phyloP scores from a whole-genome alignment of 1,284 basidiomycete genomes.

The Phaffia rhodozyma region DNA sequence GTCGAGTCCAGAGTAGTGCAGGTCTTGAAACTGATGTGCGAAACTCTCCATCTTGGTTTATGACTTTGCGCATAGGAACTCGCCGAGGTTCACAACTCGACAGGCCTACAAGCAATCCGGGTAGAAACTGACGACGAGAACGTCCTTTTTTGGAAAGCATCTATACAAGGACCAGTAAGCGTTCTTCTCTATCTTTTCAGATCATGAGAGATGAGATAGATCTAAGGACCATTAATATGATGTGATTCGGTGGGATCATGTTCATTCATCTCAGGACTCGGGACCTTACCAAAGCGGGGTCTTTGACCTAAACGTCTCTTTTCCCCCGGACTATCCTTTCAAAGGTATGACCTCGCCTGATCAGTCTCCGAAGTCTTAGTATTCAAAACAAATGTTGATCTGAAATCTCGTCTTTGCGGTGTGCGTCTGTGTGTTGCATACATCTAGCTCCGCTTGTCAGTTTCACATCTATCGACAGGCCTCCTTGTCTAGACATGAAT shows the following conservation, averaged over 20 bases:
- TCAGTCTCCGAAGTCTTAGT: background rate
- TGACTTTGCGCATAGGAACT: conserved; percentile 6
- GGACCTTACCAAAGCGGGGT: conserved; percentile 17
- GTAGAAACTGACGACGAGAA: conserved; percentile 14
- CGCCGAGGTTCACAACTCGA: conserved; percentile 6
- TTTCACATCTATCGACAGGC: background rate
- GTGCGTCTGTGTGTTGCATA: background rate
- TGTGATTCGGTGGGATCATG: background rate
- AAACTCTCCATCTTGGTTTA: background rate
- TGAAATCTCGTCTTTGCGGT: background rate
- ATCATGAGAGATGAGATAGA: too few relatives aligned
- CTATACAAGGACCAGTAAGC: conserved; percentile 14
- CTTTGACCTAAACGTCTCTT: conserved; percentile 12
- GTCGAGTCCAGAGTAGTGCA: background rate
- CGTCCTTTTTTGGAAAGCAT: conserved; percentile 11
- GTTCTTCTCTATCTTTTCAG: background rate
- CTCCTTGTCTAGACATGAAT: background rate
- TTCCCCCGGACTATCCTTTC: conserved; percentile 17
- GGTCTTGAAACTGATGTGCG: background rate
- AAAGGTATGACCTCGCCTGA: conserved; percentile 3
- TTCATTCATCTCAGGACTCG: background rate
- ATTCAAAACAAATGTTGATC: background rate
- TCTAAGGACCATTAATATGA: background rate
- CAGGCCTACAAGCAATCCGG: conserved; percentile 3
- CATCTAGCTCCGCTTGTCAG: background rate